Conservation (phyloP, 257 asterid species). For the Solanum okadae region DNA sequence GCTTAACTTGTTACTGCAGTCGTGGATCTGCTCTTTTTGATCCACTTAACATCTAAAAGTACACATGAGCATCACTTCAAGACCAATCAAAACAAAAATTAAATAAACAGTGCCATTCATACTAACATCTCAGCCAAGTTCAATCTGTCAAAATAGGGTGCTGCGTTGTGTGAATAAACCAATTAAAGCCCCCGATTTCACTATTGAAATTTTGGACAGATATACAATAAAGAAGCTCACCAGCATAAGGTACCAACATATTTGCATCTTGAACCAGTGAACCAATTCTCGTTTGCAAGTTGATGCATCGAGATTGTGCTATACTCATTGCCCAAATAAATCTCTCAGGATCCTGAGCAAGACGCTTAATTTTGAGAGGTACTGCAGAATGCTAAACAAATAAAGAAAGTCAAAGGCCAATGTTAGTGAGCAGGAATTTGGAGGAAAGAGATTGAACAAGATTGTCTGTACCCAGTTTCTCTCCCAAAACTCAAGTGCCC, state of each 20-base stretch:
- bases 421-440: not conserved
- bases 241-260: slow-evolving; percentile 95
- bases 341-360: slow-evolving; percentile 86
- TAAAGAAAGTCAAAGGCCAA: not conserved
- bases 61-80: not conserved
- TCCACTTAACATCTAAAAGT: not conserved
- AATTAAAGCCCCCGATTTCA: not conserved
- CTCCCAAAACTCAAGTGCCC: slow-evolving; percentile 89
- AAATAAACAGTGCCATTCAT: not conserved
- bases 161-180: not conserved
- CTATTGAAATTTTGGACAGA: not conserved
- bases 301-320: slow-evolving; percentile 80
- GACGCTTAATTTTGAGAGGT: slow-evolving; percentile 87
- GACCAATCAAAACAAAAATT: not conserved
- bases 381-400: slow-evolving; percentile 73
- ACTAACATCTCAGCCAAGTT: not conserved
- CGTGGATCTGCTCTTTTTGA: not conserved
- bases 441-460: slow-evolving; percentile 3
- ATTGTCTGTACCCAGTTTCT: slow-evolving; percentile 67
- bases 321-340: slow-evolving; percentile 90
- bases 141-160: not conserved
- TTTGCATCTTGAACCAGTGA: slow-evolving; percentile 80
- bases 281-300: slow-evolving; percentile 71
- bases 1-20: not conserved
- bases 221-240: slow-evolving; percentile 36